Conservation (phyloP, 2,329 filamentous ascomycete species). For the Pseudocercospora cruenta region DNA sequence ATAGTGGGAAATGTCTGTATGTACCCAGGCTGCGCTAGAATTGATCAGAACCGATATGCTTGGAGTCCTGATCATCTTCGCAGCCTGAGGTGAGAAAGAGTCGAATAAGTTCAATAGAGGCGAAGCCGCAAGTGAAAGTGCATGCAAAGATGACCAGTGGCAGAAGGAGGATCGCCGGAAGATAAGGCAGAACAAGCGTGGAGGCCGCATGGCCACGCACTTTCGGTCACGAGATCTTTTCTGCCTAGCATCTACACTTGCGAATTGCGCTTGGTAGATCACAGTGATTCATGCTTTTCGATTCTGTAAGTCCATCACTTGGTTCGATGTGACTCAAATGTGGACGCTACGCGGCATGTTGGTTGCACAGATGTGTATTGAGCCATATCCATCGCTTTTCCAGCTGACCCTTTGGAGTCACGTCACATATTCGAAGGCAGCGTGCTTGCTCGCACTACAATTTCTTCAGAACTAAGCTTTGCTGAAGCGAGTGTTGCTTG, state of each 20-base stretch:
- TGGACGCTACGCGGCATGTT: no score
- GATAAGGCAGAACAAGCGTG: background rate
- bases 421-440: background rate
- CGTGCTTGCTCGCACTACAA: background rate
- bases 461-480: background rate
- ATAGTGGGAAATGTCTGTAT: constrained; percentile 11
- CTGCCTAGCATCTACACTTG: background rate
- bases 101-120: background rate
- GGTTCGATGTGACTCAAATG: background rate
- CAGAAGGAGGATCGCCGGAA: background rate
- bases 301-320: no score
- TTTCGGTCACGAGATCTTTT: background rate
- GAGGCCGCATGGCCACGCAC: constrained; percentile 6
- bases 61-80: constrained; percentile 8
- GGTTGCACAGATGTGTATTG: no score
- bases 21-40: constrained; percentile 4
- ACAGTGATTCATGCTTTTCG: background rate
- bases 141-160: background rate
- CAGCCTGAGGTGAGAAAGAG: background rate
- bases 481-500: background rate
- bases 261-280: background rate
- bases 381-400: background rate
- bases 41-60: constrained; percentile 11
- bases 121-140: background rate
- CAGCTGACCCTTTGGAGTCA: background rate